Percentiles rank a stretch among this genome's conserved stretches.
Conservation (phyloP, 164 flowering plant genomes). For the Magnolia sinica region DNA sequence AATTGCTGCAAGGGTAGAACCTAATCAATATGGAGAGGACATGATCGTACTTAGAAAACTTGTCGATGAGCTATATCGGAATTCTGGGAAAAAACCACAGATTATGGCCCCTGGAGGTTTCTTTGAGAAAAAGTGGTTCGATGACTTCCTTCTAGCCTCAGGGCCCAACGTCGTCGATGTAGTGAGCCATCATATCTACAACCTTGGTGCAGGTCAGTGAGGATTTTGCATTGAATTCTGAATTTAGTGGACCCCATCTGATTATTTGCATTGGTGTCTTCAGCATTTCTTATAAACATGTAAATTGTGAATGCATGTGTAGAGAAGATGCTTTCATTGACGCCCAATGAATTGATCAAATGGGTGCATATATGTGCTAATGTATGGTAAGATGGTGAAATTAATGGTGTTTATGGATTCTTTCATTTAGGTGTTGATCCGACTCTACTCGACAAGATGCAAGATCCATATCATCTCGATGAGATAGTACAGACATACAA, state of each 20-base stretch:
- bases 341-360: not conserved
- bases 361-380: too few species aligned
- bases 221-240: not conserved
- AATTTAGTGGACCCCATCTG: too few species aligned
- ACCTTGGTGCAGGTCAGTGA: conserved; percentile 61
- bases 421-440: too few species aligned
- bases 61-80: conserved; percentile 29
- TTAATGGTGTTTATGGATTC: too few species aligned
- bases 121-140: conserved; percentile 55
- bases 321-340: too few species aligned
- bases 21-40: conserved; percentile 52
- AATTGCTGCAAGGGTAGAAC: conserved; percentile 39
- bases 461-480: too few species aligned
- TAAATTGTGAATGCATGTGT: not conserved
- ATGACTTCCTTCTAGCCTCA: conserved; percentile 31
- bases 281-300: not conserved
- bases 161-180: conserved; percentile 50
- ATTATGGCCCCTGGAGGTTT: conserved; percentile 61
- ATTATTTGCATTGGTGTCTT: too few species aligned
- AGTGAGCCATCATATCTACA: conserved; percentile 66
- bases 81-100: conserved; percentile 26
- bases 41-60: conserved; percentile 29
- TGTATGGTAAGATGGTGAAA: too few species aligned
- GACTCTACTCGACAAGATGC: too few species aligned
- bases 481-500: conserved; percentile 36